Base-by-base conservation (phyloP, 2,329 filamentous ascomycete genomes). In the Aspergillus hortae region DNA sequence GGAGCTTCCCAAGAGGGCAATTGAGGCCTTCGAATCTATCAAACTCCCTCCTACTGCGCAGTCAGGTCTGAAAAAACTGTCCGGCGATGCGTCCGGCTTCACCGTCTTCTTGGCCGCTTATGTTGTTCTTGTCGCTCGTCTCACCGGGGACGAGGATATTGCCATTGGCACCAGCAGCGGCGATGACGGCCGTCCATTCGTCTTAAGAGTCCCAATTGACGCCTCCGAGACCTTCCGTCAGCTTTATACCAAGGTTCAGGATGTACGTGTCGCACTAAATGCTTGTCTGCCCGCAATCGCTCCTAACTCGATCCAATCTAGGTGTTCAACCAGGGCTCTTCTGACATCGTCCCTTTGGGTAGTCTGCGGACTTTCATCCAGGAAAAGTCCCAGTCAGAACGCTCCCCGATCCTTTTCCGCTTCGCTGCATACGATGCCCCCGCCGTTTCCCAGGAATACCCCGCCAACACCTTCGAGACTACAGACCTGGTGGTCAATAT, bases 121-220 rank as follows among this genome's bases (percentile, higher is more conserved):
- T 44, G 65, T 75, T 2, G 65, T 75, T 46, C 63, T 78, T 42
- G 73, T 75, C 19, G 70, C 70, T 54, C 71, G 75, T 53, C 62
- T 78, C 57, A 77, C 75, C 12, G 76, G 75, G 15, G 75, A 78
- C 53, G 76, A 78, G 56, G 75, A 78, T 57, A 77, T 78, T 54
- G 72, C 74, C 32, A 64, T 78, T 49, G 75, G 72, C 33, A 76
- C 75, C 42, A 77, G 71, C 52, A 64, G 66, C 11, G 67, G 63
- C 9, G 70, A 72, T 41, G 73, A 75, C 57, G 74, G 73, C 27
- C 71, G 73, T 42, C 70, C 74, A 41, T 77, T 77, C 53, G 74
- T 78, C 51, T 59, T 78, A 14, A 68, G 74, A 46, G 64, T 74
- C 11, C 68, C 72, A 35, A 67, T 77, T 56, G 65, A 70, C 17